phyloP scores from a whole-genome alignment of 805 yeast species.

The Candida broadrunensis region DNA sequence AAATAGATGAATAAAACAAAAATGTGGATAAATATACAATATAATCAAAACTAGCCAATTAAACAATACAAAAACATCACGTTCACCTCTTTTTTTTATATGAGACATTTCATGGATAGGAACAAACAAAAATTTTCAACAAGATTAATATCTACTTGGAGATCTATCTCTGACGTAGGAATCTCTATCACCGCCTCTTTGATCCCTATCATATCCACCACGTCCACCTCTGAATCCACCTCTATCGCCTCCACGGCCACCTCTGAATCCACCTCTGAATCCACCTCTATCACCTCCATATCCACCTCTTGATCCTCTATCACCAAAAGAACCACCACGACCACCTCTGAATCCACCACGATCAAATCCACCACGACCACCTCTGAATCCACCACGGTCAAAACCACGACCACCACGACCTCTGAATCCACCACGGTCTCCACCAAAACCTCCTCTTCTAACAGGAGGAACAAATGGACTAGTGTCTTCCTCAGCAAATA shows the following conservation, averaged over 20 bases:
- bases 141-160: slow-evolving; percentile 60
- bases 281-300: slow-evolving; percentile 34
- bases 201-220: slow-evolving; percentile 21
- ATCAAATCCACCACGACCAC: slow-evolving; percentile 25
- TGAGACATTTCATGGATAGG: too few relatives aligned
- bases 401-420: slow-evolving; percentile 32
- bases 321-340: slow-evolving; percentile 13
- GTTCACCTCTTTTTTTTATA: too few relatives aligned
- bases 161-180: slow-evolving; percentile 56
- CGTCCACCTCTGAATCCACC: slow-evolving; percentile 38
- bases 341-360: slow-evolving; percentile 39
- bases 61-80: not conserved
- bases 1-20: not conserved
- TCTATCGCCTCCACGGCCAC: slow-evolving; percentile 45
- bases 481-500: slow-evolving; percentile 77
- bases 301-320: slow-evolving; percentile 37
- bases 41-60: not conserved
- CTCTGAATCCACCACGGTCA: slow-evolving; percentile 32
- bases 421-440: slow-evolving; percentile 26
- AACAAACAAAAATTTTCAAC: not conserved
- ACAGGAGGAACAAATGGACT: slow-evolving; percentile 55
- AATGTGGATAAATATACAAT: not conserved
- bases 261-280: slow-evolving; percentile 27
- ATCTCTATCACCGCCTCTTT: slow-evolving; percentile 41
- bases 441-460: slow-evolving; percentile 44